These are phyloP conservation scores for Diutina sp. DNA, from an alignment of 1,139 yeast species.

Conservation along the genomic window DNA sequence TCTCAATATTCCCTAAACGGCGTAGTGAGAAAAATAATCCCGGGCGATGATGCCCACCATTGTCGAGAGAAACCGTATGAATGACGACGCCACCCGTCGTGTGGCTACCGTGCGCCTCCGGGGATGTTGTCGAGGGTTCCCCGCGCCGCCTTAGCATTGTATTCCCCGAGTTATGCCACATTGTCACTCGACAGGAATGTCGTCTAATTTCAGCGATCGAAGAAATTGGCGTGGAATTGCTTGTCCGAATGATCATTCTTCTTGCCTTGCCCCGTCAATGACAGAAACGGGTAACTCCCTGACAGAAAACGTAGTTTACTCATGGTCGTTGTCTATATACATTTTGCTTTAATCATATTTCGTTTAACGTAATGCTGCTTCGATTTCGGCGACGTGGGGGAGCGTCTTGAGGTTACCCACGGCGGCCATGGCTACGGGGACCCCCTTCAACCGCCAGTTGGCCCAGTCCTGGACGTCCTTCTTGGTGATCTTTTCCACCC, in stretches of 20 bases:
- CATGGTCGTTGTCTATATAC: neutral
- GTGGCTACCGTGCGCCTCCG: neutral
- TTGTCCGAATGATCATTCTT: neutral
- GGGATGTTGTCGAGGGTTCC: neutral
- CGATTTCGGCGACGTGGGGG: conserved; percentile 41
- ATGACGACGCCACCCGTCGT: neutral
- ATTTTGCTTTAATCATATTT: neutral
- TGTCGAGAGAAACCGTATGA: neutral
- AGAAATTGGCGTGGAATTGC: neutral
- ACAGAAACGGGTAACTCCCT: neutral
- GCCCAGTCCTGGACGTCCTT: conserved; percentile 86
- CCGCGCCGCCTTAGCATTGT: neutral
- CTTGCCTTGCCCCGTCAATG: neutral
- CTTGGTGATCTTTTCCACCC: conserved; percentile 68
- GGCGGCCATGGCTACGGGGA: conserved; percentile 83
- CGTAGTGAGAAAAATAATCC: neutral
- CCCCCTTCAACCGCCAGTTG: conserved; percentile 61
- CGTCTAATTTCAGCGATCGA: neutral
- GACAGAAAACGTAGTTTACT: neutral
- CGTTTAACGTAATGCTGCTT: conserved; percentile 15
- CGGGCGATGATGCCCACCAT: neutral
- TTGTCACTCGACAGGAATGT: neutral
- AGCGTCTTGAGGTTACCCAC: conserved; percentile 65
- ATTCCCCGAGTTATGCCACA: neutral
- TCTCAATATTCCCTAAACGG: too few species aligned